phyloP scores from a whole-genome alignment of 768 basidiomycete species.

The Butyriboletus loyo region DNA sequence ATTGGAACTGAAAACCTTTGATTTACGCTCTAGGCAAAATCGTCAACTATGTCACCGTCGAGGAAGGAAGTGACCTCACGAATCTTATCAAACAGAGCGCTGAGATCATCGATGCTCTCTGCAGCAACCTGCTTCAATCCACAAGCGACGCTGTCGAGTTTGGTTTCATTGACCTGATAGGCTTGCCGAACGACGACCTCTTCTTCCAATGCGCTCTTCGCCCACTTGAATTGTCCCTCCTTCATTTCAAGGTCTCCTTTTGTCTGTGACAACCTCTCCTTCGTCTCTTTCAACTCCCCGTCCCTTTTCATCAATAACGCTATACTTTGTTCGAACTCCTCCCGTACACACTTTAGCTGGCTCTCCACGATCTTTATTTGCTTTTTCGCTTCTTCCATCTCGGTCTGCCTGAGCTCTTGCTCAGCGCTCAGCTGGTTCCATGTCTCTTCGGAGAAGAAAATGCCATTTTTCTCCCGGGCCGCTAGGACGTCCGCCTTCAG shows the following conservation, averaged over 20 bases:
- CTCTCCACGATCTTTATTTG: constrained; percentile 81
- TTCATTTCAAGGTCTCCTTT: constrained; percentile 51
- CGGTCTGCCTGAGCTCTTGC: constrained; percentile 72
- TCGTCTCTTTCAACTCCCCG: constrained; percentile 66
- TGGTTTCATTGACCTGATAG: constrained; percentile 69
- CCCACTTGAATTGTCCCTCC: constrained; percentile 54
- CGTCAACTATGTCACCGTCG: constrained; percentile 5
- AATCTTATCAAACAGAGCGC: constrained; percentile 75
- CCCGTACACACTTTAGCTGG: constrained; percentile 73
- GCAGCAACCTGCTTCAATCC: constrained; percentile 61
- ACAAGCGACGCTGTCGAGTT: constrained; percentile 68
- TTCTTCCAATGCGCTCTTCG: constrained; percentile 67
- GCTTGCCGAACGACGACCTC: constrained; percentile 77
- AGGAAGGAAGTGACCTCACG: constrained; percentile 45
- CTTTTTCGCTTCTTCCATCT: constrained; percentile 78
- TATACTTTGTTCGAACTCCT: constrained; percentile 92
- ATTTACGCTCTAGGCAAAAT: constrained; percentile 63
- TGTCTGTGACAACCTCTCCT: constrained; percentile 51
- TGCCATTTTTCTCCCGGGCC: constrained; percentile 93
- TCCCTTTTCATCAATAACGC: constrained; percentile 71
- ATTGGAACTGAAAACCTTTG: constrained; percentile 60
- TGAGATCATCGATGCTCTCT: constrained; percentile 70
- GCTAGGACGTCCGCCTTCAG: constrained; percentile 88
- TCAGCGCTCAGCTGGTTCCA: constrained; percentile 82
- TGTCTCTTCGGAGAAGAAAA: constrained; percentile 87